Evolutionary conservation across 2,329 filamentous ascomycete genomes (phyloP).

Genomic region (Ophiognomonia clavigignenti-juglandacearum): DNA sequence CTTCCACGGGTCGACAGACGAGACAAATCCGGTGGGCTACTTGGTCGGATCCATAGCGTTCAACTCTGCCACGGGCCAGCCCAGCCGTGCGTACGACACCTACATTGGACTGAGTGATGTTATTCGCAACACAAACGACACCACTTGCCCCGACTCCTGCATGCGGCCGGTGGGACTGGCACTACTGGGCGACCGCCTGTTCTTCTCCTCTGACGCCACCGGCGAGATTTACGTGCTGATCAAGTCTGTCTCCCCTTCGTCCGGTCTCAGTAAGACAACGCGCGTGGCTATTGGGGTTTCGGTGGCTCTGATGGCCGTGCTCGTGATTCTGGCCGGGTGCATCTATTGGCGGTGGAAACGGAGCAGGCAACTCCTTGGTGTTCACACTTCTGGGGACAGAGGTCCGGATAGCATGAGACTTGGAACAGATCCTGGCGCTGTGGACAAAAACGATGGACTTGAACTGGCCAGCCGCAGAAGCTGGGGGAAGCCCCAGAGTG

Average conservation of each 20-base stretch:
- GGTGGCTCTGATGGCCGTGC: neutral
- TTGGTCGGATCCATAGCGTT: constrained; percentile 37
- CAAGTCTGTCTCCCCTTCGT: constrained; percentile 1
- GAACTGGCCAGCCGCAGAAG: neutral
- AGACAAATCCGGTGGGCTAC: constrained; percentile 41
- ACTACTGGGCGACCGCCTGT: constrained; percentile 47
- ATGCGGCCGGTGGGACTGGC: constrained; percentile 59
- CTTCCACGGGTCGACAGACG: constrained; percentile 54
- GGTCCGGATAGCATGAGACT: neutral
- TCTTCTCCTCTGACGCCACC: constrained; percentile 56
- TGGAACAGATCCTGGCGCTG: neutral
- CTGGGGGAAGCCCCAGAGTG: neutral
- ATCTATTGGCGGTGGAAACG: neutral
- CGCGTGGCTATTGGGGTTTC: neutral
- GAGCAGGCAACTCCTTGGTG: neutral
- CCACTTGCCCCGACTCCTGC: constrained; percentile 49
- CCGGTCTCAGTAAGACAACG: neutral
- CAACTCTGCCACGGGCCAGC: constrained; percentile 31
- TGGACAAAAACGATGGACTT: neutral
- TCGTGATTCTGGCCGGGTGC: neutral
- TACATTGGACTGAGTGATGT: constrained; percentile 46
- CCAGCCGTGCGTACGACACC: constrained; percentile 33
- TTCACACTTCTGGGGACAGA: neutral
- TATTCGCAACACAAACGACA: constrained; percentile 49
- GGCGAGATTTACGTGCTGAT: constrained; percentile 59